Evolutionary conservation across 441 rosid genomes (phyloP), one percentile per base, ranked within the genome.

Genomic region (Jatropha multifida): DNA sequence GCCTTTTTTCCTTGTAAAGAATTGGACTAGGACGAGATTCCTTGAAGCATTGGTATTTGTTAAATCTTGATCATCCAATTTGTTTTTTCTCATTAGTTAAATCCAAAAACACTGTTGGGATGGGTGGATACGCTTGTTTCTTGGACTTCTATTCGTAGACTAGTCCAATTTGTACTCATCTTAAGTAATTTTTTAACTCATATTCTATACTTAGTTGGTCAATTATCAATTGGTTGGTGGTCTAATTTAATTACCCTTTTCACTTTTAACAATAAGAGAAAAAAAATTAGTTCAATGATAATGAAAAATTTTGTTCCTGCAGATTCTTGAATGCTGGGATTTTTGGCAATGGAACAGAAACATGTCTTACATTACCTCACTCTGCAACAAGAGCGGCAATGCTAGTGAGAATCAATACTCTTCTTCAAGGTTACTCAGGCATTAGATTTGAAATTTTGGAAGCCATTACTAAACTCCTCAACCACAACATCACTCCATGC

Each of bases 291-390:
- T 12, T 12, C 10, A 10, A 48, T 10, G 10, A 48, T 32, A 32
- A 32, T 2, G 1, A 32, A 32, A 32, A 32, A 32, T 42, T 42
- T 42, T 42, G 46, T 8, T 32, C 2, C 0, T 32, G n/a, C 71
- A 90, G 94, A 72, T 87, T 88, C 82, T 76, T 90, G 91, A 90
- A 90, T 55, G 88, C 91, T 64, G 93, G 91, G 51, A 74, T 88
- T 17, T 88, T 89, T 11, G 93, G 93, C 56, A 81, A 80, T 68
- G 86, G 87, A 55, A 85, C 78, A 1, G 91, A 88, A 77, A 71
- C 90, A 0, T 69, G 84, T 81, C 90, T 88, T 78, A 83, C 87
- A 0, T 84, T 90, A 80, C 88, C 94, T 27, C 90, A 81, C 64
- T 75, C 92, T 4, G 69, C 94, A 27, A 90, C 90, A 0, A 80